Base-by-base conservation (phyloP, 208 protist genomes). In the Perkinsela sp. region DNA sequence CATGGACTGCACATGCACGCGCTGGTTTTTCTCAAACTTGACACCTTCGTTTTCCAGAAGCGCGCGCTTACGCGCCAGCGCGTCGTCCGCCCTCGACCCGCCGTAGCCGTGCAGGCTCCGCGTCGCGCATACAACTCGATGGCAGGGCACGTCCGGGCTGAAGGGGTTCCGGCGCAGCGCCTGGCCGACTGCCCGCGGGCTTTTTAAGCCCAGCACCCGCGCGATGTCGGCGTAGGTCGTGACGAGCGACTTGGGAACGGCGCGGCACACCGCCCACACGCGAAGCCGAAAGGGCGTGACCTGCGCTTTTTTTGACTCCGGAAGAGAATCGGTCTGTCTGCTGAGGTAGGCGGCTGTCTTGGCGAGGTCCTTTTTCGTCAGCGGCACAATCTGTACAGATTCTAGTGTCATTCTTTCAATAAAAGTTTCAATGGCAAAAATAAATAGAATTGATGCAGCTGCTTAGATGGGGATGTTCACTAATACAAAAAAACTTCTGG, bases 81-180 rank as follows among this genome's bases (percentile, higher is more conserved):
- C 81, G 72, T 89, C 86, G 66, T 70, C 77, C 66, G 76, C 77
- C 1, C 83, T 72, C 0, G 80, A 80, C 28, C 74, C 70, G 29
- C 78, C 75, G 73, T 84, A 89, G 15, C 83, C 83, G 48, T 75
- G 74, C 57, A 86, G 69, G 1, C 74, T 73, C 30, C 68, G 30
- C 29, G 71, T 79, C 16, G 81, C 75, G 29, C 74, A 74, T 31
- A 89, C 40, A 31, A 89, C 83, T 32, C 83, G 83, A 66, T 89
- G 83, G 70, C 83, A 89, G 1, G 83, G 83, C 29, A 89, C 71
- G 29, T 86, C 71, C 0, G 86, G 66, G 1, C 75, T 76, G 66
- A 83, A 71, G 1, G 80, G 81, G 71, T 89, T 89, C 28, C 32
- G 68, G 1, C 71, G 68, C 79, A 89, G 82, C 2, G 81, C 81